Evolutionary conservation across 768 basidiomycete species (phyloP).

Genomic region (Lactarius psammicola): DNA sequence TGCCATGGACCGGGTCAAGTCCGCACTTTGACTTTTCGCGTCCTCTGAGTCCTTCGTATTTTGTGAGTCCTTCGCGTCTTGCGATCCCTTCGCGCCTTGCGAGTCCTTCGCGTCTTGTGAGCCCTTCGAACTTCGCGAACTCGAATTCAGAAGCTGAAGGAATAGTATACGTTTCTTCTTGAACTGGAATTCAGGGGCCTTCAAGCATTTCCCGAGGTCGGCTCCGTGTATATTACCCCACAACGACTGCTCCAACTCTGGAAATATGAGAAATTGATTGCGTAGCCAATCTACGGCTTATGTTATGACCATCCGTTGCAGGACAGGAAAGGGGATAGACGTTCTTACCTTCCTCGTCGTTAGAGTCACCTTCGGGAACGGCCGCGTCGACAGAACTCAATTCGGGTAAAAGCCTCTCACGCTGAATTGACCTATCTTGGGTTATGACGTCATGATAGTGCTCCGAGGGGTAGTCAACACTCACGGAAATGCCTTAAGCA

Average conservation of each 20-base stretch:
- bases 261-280: background rate
- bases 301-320: background rate
- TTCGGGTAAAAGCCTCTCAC: slow-evolving; percentile 1
- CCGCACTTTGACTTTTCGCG: background rate
- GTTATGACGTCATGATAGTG: background rate
- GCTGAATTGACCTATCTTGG: slow-evolving; percentile 3
- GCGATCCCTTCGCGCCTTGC: too few species aligned
- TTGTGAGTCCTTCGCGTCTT: too few species aligned
- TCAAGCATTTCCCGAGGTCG: slow-evolving; percentile 6
- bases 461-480: background rate
- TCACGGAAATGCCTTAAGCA: slow-evolving; percentile 17
- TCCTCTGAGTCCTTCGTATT: too few species aligned
- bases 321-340: too few species aligned
- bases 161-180: slow-evolving; percentile 13
- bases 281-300: slow-evolving; percentile 4
- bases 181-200: background rate
- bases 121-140: too few species aligned
- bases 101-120: background rate
- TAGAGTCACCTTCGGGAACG: background rate
- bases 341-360: background rate
- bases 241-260: background rate
- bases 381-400: background rate
- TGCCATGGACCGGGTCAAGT: background rate
- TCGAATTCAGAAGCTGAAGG: background rate
- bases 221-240: background rate